These are phyloP conservation scores for Cydonia oblonga DNA, from an alignment of 331 rosid species.

Conservation along the genomic window DNA sequence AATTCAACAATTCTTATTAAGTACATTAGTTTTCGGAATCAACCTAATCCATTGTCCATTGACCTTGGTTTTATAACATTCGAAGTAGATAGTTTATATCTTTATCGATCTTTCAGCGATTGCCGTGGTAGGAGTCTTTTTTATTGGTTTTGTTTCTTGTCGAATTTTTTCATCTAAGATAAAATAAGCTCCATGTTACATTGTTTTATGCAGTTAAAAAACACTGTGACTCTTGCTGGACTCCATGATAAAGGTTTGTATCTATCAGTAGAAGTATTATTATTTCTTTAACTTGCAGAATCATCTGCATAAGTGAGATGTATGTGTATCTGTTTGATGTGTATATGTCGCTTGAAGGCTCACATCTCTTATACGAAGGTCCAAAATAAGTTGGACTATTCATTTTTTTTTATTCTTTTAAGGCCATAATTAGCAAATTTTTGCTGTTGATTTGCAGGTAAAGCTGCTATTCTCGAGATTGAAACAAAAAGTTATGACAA, in stretches of 20 bases:
- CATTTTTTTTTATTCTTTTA: not conserved
- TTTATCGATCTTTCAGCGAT: not conserved
- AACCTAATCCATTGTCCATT: not conserved
- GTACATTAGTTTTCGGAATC: not conserved
- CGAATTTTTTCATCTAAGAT: constrained; percentile 12
- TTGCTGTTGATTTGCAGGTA: constrained; percentile 37
- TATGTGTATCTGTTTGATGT: not conserved
- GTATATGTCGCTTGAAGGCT: not conserved
- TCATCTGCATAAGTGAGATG: not conserved
- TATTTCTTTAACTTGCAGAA: not conserved
- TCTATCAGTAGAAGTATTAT: constrained; percentile 6
- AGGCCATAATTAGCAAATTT: not conserved
- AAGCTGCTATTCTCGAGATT: constrained; percentile 87
- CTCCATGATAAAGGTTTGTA: constrained; percentile 83
- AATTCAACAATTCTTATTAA: not conserved
- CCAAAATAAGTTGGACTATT: not conserved
- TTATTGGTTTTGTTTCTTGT: not conserved
- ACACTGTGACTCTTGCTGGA: constrained; percentile 67
- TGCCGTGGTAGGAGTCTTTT: not conserved
- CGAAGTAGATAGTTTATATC: not conserved
- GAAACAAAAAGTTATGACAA: constrained; percentile 82
- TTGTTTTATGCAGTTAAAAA: constrained; percentile 48
- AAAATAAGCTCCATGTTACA: constrained; percentile 4
- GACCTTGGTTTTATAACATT: not conserved
- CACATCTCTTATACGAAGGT: not conserved